Evolutionary conservation across 805 yeast genomes (phyloP).

Genomic region (Scheffersomyces lignosus): DNA sequence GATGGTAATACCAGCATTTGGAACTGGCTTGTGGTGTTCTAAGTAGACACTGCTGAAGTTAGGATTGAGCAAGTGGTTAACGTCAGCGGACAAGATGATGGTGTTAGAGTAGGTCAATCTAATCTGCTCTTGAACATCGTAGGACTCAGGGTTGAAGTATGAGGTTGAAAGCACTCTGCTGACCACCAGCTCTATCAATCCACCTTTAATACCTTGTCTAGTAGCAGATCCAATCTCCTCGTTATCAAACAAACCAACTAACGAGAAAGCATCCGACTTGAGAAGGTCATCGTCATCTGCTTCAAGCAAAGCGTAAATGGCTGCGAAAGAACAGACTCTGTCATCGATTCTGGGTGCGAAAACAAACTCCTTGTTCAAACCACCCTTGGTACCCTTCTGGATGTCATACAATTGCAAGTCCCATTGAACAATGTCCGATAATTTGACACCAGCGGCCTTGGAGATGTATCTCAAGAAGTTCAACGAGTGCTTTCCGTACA

Average conservation of each 20-base stretch:
- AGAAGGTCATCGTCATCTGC: conserved; percentile 24
- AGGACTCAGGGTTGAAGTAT: conserved; percentile 15
- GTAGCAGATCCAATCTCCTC: conserved; percentile 84
- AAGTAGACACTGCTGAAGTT: conserved; percentile 67
- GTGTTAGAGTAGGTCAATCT: conserved; percentile 66
- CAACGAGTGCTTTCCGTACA: conserved; percentile 68
- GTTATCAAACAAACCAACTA: conserved; percentile 70
- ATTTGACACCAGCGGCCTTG: conserved; percentile 54
- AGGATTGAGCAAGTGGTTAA: conserved; percentile 79
- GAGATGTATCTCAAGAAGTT: conserved; percentile 69
- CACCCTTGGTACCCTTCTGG: conserved; percentile 78
- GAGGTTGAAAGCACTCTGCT: conserved; percentile 49
- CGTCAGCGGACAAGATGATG: conserved; percentile 80
- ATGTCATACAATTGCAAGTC: conserved; percentile 82
- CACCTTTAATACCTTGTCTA: conserved; percentile 82
- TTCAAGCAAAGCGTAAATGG: conserved; percentile 57
- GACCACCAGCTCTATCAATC: conserved; percentile 64
- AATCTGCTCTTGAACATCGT: conserved; percentile 26
- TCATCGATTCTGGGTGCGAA: conserved; percentile 86
- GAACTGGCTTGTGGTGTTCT: conserved; percentile 77
- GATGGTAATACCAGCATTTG: conserved; percentile 72
- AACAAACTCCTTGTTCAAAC: conserved; percentile 72
- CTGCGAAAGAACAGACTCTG: conserved; percentile 77
- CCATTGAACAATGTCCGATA: conserved; percentile 62
- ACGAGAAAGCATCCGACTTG: conserved; percentile 42